Base-by-base conservation (phyloP, 2,329 filamentous ascomycete genomes). In the Cercospora brassicicola region DNA sequence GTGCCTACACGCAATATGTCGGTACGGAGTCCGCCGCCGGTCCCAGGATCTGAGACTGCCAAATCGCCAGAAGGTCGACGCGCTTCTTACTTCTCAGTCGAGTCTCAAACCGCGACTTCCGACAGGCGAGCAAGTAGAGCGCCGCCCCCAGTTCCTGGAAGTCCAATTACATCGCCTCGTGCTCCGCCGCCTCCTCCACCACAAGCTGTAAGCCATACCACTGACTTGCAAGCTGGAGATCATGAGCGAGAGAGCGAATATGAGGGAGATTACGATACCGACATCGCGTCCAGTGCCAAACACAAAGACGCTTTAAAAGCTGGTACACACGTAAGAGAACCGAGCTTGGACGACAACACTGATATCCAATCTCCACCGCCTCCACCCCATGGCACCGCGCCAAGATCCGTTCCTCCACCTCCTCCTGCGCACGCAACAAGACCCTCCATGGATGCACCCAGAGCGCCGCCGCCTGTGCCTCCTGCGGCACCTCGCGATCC, bases 181-280 rank as follows among this genome's bases (percentile, higher is more conserved):
- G 78, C 81, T n/a, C 82, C 82, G 28, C 84, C 83, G n/a, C 84
- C 83, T 7, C 79, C 78, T n/a, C 83, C 83, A 18, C 82, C 82
- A 10, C 74, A 75, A 28, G 77, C 77, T 56, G 77, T 78, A n/a
- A 78, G 75, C 63, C 77, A 80, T n/a, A 77, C 78, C 33, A 79
- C 77, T 31, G 73, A 70, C 23, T 69, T 72, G 20, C 56, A 69
- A 5, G 56, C 69, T 6, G 81, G 86, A 48, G 89, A 90, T 13
- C 89, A 88, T 28, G 90, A 91, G 67, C 92, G 91, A 67, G 86
- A 93, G 36, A 96, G 93, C 0, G 94, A 97, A 76, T 98, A 98
- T 76, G 95, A 99, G 77, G 95, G 94, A 6, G 95, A 98, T 77
- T 98, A 98, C 78, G 95, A 98, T 74, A 98, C 95, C 6, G 95